phyloP scores from a whole-genome alignment of 345 rosid species.

The Acer saccharum region DNA sequence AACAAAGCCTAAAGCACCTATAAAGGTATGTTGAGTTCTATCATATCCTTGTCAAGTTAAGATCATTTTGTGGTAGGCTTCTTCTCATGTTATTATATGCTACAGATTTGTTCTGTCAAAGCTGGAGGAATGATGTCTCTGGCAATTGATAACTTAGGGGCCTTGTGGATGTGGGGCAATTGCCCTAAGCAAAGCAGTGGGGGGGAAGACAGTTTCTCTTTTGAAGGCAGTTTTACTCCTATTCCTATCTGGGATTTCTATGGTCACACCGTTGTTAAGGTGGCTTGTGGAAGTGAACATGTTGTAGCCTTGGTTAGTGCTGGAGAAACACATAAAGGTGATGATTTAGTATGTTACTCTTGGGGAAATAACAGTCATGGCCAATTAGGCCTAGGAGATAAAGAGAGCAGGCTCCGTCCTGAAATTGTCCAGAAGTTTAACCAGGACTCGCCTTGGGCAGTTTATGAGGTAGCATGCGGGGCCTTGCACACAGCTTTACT shows the following conservation, averaged over 20 bases:
- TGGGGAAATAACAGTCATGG: slow-evolving; percentile 85
- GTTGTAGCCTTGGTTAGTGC: slow-evolving; percentile 70
- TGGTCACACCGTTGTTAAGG: slow-evolving; percentile 80
- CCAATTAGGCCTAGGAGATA: slow-evolving; percentile 85
- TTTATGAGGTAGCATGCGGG: slow-evolving; percentile 83
- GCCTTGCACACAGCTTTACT: slow-evolving; percentile 89
- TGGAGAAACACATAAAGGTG: slow-evolving; percentile 48
- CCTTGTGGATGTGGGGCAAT: slow-evolving; percentile 94
- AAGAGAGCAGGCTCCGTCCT: slow-evolving; percentile 56
- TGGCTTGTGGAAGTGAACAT: slow-evolving; percentile 92
- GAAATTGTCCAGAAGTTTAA: slow-evolving; percentile 56
- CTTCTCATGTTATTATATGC: slow-evolving; percentile 4
- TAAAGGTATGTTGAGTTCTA: slow-evolving; percentile 46
- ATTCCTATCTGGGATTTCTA: slow-evolving; percentile 57
- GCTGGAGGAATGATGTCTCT: slow-evolving; percentile 92
- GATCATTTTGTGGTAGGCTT: not conserved
- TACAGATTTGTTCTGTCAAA: slow-evolving; percentile 64
- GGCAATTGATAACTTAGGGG: slow-evolving; percentile 77
- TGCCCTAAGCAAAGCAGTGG: slow-evolving; percentile 52
- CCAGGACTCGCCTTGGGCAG: slow-evolving; percentile 51
- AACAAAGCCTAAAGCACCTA: slow-evolving; percentile 30
- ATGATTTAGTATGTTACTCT: slow-evolving; percentile 61
- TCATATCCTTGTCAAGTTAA: not conserved
- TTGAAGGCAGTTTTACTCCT: slow-evolving; percentile 57
- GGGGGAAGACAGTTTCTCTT: slow-evolving; percentile 41